Percentiles rank a stretch among this genome's conserved stretches.
phyloP scores from a whole-genome alignment of 2,329 filamentous ascomycete genomes.

The Berkeleyomyces rouxiae region DNA sequence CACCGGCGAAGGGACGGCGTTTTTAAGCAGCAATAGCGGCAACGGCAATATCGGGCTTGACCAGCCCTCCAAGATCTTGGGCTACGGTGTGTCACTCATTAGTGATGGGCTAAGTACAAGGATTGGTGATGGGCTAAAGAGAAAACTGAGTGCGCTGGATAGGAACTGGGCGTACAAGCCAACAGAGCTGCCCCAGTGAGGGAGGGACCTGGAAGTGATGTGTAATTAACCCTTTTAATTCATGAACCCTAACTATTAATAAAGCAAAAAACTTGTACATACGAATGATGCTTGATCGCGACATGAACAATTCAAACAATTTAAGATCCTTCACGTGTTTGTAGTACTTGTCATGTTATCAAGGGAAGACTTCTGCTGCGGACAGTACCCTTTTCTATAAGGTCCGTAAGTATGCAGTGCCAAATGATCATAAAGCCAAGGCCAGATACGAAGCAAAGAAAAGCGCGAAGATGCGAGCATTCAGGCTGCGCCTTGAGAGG shows the following conservation, averaged over 20 bases:
- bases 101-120: slow-evolving; percentile 26
- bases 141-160: slow-evolving; percentile 26
- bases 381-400: too few relatives aligned
- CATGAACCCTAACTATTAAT: too few relatives aligned
- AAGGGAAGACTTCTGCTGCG: too few relatives aligned
- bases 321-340: too few relatives aligned
- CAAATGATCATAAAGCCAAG: neutral
- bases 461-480: neutral
- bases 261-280: too few relatives aligned
- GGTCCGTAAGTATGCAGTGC: neutral
- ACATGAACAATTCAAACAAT: too few relatives aligned
- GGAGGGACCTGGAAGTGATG: neutral
- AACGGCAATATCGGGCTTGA: slow-evolving; percentile 23
- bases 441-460: neutral
- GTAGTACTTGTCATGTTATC: too few relatives aligned
- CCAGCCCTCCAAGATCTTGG: slow-evolving; percentile 24
- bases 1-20: slow-evolving; percentile 24
- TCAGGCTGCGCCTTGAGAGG: neutral
- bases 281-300: too few relatives aligned
- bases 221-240: too few relatives aligned
- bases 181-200: neutral
- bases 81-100: slow-evolving; percentile 25
- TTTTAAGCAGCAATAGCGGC: slow-evolving; percentile 22
- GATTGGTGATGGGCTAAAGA: slow-evolving; percentile 28
- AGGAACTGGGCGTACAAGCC: slow-evolving; percentile 25